A percentile compares a stretch with the other conserved stretches of the same genome.
These are phyloP conservation scores for Phaeosphaeriaceae sp. DNA, from an alignment of 2,329 filamentous ascomycete genomes.

Conservation along the genomic window DNA sequence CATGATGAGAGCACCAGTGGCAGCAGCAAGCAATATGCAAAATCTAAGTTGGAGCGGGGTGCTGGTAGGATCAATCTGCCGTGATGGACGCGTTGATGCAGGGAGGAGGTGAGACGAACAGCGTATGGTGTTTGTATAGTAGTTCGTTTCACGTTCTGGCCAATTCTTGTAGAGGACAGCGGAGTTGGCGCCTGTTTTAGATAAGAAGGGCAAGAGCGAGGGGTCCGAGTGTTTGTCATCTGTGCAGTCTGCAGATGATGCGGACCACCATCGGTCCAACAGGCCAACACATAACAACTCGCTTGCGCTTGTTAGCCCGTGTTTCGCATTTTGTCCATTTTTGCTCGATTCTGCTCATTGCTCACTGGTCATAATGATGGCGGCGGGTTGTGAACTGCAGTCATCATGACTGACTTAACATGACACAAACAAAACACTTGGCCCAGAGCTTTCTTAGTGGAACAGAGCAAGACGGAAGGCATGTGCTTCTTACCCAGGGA, in stretches of 20 bases:
- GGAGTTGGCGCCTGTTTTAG: conserved; percentile 11
- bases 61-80: not conserved
- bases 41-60: too few species aligned
- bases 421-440: not conserved
- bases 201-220: not conserved
- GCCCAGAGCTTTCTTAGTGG: too few species aligned
- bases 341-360: not conserved
- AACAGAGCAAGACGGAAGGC: too few species aligned
- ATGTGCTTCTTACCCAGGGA: too few species aligned
- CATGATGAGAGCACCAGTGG: too few species aligned
- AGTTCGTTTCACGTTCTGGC: conserved; percentile 17
- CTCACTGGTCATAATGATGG: not conserved
- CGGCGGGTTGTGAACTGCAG: conserved; percentile 6
- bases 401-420: conserved; percentile 14
- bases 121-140: conserved; percentile 14
- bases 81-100: conserved; percentile 1
- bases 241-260: too few species aligned
- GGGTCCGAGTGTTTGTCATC: not conserved
- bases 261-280: too few species aligned
- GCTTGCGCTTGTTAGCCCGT: conserved; percentile 12
- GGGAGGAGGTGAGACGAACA: conserved; percentile 13
- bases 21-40: too few species aligned
- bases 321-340: not conserved
- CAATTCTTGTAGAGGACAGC: not conserved
- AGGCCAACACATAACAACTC: not conserved